phyloP scores from a whole-genome alignment of 202 grass and related monocot species.

The Cymbopogon flexuosus region DNA sequence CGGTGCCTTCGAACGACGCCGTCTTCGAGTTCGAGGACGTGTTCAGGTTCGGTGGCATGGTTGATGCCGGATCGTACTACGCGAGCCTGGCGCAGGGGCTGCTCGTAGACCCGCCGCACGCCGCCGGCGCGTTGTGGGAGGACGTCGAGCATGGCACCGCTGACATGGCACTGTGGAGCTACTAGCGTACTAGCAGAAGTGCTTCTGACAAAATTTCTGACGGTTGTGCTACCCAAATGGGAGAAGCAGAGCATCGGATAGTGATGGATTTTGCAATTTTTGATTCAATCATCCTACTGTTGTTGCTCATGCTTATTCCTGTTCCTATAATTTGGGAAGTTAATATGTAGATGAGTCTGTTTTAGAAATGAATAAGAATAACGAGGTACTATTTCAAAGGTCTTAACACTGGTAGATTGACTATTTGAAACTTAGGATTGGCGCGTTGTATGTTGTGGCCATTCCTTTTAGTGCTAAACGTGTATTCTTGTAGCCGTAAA shows the following conservation, averaged over 20 bases:
- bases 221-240: not conserved
- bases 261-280: not conserved
- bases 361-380: not conserved
- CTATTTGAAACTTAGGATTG: not conserved
- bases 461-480: not conserved
- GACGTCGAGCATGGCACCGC: conserved; percentile 32
- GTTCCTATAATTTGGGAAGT: too few relatives aligned
- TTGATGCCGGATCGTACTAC: conserved; percentile 35
- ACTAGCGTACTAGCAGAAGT: not conserved
- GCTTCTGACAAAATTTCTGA: not conserved
- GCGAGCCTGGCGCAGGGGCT: conserved; percentile 42
- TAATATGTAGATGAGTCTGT: not conserved
- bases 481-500: not conserved
- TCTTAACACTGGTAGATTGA: not conserved
- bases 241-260: not conserved
- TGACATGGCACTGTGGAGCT: conserved; percentile 48
- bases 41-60: conserved; percentile 31
- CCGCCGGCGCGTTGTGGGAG: conserved; percentile 6
- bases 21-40: conserved; percentile 24
- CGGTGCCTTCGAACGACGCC: not conserved
- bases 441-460: not conserved
- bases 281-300: too few relatives aligned
- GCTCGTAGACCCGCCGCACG: conserved; percentile 36
- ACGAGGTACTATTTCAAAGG: not conserved
- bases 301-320: not conserved